phyloP scores from a whole-genome alignment of 495 filamentous ascomycete genomes.

The Trichoderma asperelloides region DNA sequence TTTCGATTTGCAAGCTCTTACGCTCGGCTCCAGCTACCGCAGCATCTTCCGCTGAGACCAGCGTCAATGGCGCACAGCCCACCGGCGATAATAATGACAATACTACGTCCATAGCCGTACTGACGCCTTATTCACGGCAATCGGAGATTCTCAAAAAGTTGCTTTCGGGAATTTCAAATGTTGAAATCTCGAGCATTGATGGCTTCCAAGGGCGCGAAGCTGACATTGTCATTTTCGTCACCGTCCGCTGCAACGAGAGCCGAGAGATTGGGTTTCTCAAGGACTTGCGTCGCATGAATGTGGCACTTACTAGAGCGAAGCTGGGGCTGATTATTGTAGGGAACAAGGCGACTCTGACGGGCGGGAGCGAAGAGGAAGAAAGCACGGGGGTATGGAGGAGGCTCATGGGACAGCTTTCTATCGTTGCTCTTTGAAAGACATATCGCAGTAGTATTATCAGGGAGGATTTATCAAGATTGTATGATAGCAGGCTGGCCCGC shows the following conservation, averaged over 20 bases:
- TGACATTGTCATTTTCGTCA: constrained; percentile 42
- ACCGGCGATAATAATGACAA: not conserved
- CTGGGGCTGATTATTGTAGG: constrained; percentile 39
- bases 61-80: not conserved
- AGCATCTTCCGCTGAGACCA: not conserved
- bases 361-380: constrained; percentile 15
- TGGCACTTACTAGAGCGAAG: constrained; percentile 40
- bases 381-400: constrained; percentile 15
- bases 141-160: constrained; percentile 25
- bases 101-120: constrained; percentile 29
- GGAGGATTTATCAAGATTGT: no score
- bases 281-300: constrained; percentile 41
- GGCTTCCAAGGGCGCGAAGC: constrained; percentile 45
- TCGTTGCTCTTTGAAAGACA: not conserved
- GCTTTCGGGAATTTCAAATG: constrained; percentile 17
- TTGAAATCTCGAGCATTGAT: constrained; percentile 39
- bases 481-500: not conserved
- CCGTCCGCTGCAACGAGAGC: constrained; percentile 37
- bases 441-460: no score
- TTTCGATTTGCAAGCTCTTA: constrained; percentile 27
- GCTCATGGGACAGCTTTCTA: constrained; percentile 8
- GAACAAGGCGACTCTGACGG: constrained; percentile 26
- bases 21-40: constrained; percentile 4
- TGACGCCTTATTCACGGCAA: constrained; percentile 40
- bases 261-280: constrained; percentile 42